Evolutionary conservation across 495 filamentous ascomycete genomes (phyloP), one percentile per base, ranked within the genome.

Genomic region (Aspergillus asperescens): DNA sequence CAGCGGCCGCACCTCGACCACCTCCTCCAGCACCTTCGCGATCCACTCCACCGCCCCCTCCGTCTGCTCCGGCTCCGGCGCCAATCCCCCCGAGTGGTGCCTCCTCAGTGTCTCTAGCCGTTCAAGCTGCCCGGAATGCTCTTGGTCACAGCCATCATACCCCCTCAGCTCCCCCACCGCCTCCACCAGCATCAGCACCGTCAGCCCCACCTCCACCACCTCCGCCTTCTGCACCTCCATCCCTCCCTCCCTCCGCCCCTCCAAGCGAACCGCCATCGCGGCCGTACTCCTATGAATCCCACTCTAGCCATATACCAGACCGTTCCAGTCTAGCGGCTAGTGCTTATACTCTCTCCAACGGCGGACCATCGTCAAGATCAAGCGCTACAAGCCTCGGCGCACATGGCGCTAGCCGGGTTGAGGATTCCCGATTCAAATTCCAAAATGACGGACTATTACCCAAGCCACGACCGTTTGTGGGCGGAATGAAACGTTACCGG

Each of bases 391-490:
- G 52, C 16, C 59, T 68, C 24, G 65, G 67, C 27, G 55, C 67
- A 31, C 72, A 75, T 15, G 77, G 74, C 31, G 68, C 69, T 3
- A 35, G 83, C 43, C 71, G 75, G 2, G 82, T 98, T 38, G 81
- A 94, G 40, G 92, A 98, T 67, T 62, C 73, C 50, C 76, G 91
- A 61, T 98, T 89, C 83, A 88, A 85, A 59, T 98, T 96, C 66
- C 82, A 89, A 58, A 76, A 81, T 25, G 92, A 97, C 50, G 81
- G 79, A 28, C 77, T 88, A 55, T 74, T 98, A 16, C 90, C 93
- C 1, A 91, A 88, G 60, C 92, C 93, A 37, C 77, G 91, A 52
- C 81, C 83, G 2, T 96, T 93, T 62, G 65, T 73, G 7, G 87
- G 88, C 3, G 82, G 76, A 24, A 66, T 73, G 28, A 88, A 87